Evolutionary conservation across 805 yeast genomes (phyloP), one percentile per base, ranked within the genome.

Genomic region (Schizosaccharomyces osmophilus): DNA sequence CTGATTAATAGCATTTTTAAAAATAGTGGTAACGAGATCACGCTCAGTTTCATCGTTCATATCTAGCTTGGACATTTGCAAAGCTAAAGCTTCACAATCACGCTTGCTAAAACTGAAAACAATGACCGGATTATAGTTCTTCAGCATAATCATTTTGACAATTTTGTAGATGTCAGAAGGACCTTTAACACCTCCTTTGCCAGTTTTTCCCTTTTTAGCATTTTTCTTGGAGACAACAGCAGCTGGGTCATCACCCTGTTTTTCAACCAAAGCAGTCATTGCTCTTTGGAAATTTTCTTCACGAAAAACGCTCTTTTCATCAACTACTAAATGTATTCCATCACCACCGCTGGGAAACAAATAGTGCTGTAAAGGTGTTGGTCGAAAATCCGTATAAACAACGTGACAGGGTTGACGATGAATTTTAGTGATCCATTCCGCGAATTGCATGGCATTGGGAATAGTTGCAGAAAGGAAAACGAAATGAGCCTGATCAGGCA

Each of bases 241-340:
- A 13, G 78, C 77, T 5, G 95, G 86, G 70, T 87, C 95, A 65
- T 88, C 96, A 48, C 95, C 97, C 66, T 78, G 74, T 63, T 79
- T 80, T 67, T 84, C 89, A 62, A 87, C 80, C 63, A 93, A 84
- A 19, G 95, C 83, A 1, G 95, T 87, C 98, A 93, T 93, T 0
- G 97, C 97, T 71, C 88, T 90, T 72, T 93, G 99, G 75, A 93
- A 93, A 71, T 90, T 93, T 68, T 93, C 98, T 72, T 93, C 99
- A 67, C 97, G 80, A 72, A 93, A 93, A 4, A 85, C 81, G 55
- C 97, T 89, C 74, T 90, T 89, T 73, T 93, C 99, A 70, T 93
- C 99, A 57, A 93, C 97, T 17, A 93, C 99, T 66, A 93, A 77
- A 72, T 93, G 95, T 63, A 93, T 93, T 63, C 99, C 99, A 70